Conservation (phyloP, 129 eudicot species). For the Glebionis coronaria region DNA sequence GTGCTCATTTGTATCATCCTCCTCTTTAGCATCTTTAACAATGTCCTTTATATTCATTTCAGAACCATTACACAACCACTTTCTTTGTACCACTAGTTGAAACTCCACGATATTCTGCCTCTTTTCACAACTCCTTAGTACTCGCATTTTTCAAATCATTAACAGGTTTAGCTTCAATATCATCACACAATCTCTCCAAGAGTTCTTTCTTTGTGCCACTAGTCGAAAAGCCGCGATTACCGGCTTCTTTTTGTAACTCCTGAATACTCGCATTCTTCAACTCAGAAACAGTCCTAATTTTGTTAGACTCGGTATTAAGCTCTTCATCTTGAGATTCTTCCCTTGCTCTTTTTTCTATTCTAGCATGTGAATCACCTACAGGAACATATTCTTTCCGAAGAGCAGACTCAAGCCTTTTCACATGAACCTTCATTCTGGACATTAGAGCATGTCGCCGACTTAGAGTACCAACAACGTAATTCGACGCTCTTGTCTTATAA, state of each 20-base stretch:
- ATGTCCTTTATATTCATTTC: conserved; percentile 20
- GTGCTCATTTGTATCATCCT: conserved; percentile 29
- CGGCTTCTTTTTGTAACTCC: conserved; percentile 62
- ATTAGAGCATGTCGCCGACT: too few relatives aligned
- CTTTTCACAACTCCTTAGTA: too few relatives aligned
- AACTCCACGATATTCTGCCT: conserved; percentile 53
- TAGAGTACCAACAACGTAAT: too few relatives aligned
- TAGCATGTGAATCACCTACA: conserved; percentile 19
- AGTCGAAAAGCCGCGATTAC: conserved; percentile 47
- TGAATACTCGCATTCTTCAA: conserved; percentile 44
- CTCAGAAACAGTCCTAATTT: conserved; percentile 46
- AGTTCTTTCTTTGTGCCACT: conserved; percentile 77
- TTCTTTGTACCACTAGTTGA: conserved; percentile 67
- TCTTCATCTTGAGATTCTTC: conserved; percentile 42
- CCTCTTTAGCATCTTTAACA: conserved; percentile 36
- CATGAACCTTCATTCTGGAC: too few relatives aligned
- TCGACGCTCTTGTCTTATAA: too few relatives aligned
- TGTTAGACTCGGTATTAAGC: conserved; percentile 18
- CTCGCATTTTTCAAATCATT: too few relatives aligned
- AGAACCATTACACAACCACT: conserved; percentile 44
- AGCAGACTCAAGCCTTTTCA: conserved; percentile 65
- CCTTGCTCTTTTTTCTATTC: conserved; percentile 48
- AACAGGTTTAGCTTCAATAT: conserved; percentile 9
- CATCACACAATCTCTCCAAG: conserved; percentile 51
- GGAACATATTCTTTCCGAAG: conserved; percentile 32